These are phyloP conservation scores for Leccinum fuscescens DNA, from an alignment of 1,284 basidiomycete genomes.

Conservation along the genomic window DNA sequence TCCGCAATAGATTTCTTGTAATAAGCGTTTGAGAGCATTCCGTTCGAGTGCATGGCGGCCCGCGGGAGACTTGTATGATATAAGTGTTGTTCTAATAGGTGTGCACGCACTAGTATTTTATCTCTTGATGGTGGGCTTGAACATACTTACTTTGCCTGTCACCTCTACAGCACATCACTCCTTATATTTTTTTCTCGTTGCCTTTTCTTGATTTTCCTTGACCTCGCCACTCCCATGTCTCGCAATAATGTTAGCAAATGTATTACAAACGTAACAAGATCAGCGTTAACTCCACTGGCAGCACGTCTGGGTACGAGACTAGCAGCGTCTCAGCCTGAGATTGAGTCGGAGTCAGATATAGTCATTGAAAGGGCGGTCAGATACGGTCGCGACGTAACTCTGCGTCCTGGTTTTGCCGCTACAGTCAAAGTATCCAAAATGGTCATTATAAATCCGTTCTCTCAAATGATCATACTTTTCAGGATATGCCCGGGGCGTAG, in stretches of 20 bases:
- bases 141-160: constrained; percentile 13
- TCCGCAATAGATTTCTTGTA: too few relatives aligned
- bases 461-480: constrained; percentile 33
- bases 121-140: constrained; percentile 12
- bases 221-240: constrained; percentile 15
- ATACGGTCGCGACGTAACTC: neutral
- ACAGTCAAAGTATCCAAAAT: neutral
- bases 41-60: too few relatives aligned
- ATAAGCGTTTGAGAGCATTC: too few relatives aligned
- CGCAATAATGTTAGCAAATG: constrained; percentile 24
- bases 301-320: too few relatives aligned
- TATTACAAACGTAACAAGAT: constrained; percentile 21
- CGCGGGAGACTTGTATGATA: constrained; percentile 13
- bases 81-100: constrained; percentile 20
- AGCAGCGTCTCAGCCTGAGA: too few relatives aligned
- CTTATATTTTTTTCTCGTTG: constrained; percentile 7
- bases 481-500: too few relatives aligned
- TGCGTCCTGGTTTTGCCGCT: neutral
- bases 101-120: constrained; percentile 18
- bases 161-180: constrained; percentile 6
- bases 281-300: neutral
- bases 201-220: constrained; percentile 14
- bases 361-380: neutral
- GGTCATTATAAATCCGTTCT: neutral
- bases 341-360: neutral